Percentiles rank a stretch among this genome's conserved stretches.
Evolutionary conservation across 2,329 filamentous ascomycete species (phyloP).

Genomic region (Botrytis hyacinthi): DNA sequence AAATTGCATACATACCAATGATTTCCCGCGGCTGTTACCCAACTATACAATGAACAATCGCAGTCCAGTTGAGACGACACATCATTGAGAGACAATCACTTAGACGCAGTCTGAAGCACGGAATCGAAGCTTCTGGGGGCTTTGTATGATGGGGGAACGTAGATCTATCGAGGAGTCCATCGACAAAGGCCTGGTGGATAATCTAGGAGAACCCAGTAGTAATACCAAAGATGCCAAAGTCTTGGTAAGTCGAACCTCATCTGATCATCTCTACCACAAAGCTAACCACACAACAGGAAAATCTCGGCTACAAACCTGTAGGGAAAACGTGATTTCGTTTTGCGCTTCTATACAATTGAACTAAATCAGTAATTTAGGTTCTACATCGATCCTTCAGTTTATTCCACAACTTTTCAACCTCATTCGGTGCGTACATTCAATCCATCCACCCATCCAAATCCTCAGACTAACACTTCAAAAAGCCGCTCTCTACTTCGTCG

Average conservation of each 20-base stretch:
- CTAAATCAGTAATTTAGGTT: conserved; percentile 21
- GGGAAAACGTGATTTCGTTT: conserved; percentile 26
- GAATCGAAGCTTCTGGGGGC: not conserved
- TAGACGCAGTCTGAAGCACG: not conserved
- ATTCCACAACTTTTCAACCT: conserved; percentile 58
- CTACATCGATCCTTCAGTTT: conserved; percentile 55
- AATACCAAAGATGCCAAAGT: not conserved
- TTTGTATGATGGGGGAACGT: not conserved
- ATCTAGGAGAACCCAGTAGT: not conserved
- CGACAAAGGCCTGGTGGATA: not conserved
- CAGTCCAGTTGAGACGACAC: not conserved
- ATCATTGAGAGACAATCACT: not conserved
- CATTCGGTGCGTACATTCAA: conserved; percentile 42
- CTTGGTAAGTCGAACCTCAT: not conserved
- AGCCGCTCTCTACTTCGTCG: conserved; percentile 58
- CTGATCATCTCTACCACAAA: not conserved
- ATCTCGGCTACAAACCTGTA: conserved; percentile 55
- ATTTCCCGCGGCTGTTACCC: not conserved
- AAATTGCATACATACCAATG: not conserved
- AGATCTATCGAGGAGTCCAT: not conserved
- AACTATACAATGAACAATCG: not conserved
- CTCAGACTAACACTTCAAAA: not conserved
- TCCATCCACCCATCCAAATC: not conserved
- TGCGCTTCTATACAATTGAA: not conserved
- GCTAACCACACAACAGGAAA: conserved; percentile 39